Evolutionary conservation across 2,329 filamentous ascomycete genomes (phyloP).

Genomic region (Scleromitrula shiraiana): DNA sequence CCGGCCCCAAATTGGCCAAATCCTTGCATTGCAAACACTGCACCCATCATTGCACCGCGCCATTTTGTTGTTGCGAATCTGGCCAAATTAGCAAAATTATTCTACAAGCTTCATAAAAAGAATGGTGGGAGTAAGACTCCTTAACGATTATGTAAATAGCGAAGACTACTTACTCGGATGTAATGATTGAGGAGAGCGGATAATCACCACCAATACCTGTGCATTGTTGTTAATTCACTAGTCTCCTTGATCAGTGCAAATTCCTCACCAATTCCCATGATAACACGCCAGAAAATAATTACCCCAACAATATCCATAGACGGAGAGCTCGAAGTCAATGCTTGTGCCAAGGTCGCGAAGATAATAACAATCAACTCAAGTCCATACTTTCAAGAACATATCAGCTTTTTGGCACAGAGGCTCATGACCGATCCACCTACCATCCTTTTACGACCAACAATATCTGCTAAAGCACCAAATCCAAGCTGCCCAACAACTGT

Average conservation of each 20-base stretch:
- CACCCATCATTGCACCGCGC: slow-evolving; percentile 79
- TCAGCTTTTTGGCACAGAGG: neutral
- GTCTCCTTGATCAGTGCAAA: neutral
- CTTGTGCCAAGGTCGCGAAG: slow-evolving; percentile 64
- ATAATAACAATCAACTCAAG: slow-evolving; percentile 73
- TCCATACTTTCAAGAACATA: slow-evolving; percentile 46
- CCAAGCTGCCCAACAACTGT: slow-evolving; percentile 74
- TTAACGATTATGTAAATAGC: too few relatives aligned
- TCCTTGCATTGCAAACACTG: slow-evolving; percentile 83
- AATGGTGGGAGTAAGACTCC: too few relatives aligned
- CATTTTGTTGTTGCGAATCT: slow-evolving; percentile 75
- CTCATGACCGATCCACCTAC: neutral
- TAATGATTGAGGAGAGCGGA: slow-evolving; percentile 75
- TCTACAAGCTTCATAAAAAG: too few relatives aligned
- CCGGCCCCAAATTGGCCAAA: slow-evolving; percentile 73
- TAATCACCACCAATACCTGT: slow-evolving; percentile 72
- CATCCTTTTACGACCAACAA: slow-evolving; percentile 65
- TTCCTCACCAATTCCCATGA: slow-evolving; percentile 44
- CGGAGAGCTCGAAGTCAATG: slow-evolving; percentile 53
- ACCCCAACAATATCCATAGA: slow-evolving; percentile 54
- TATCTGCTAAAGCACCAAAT: slow-evolving; percentile 70
- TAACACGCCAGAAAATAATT: slow-evolving; percentile 71
- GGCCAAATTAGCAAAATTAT: too few relatives aligned
- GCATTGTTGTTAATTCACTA: too few relatives aligned
- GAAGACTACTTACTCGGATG: slow-evolving; percentile 48